Percentiles rank a stretch among this genome's conserved stretches.
These are phyloP conservation scores for Pyrenula massariospora DNA, from an alignment of 495 filamentous ascomycete species.

Conservation along the genomic window DNA sequence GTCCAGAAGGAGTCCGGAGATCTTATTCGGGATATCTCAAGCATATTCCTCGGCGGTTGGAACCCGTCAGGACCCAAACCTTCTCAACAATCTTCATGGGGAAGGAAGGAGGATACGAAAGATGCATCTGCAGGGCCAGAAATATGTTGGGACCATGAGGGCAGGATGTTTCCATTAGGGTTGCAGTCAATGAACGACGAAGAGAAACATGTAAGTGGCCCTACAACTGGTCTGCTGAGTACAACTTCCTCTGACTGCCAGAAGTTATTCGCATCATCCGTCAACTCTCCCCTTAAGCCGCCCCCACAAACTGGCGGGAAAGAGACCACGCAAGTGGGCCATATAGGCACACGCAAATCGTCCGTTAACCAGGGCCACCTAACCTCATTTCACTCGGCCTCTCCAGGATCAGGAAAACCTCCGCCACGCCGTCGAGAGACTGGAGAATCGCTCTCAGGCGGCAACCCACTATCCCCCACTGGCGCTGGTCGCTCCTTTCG, in stretches of 20 bases:
- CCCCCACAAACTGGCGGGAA: conserved; percentile 61
- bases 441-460: conserved; percentile 49
- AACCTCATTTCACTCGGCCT: conserved; percentile 32
- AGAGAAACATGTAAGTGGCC: conserved; percentile 63
- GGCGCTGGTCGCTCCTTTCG: conserved; percentile 40
- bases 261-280: conserved; percentile 67
- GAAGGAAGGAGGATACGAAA: conserved; percentile 57
- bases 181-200: conserved; percentile 67
- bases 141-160: conserved; percentile 80
- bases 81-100: conserved; percentile 55
- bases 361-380: conserved; percentile 44
- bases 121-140: conserved; percentile 57
- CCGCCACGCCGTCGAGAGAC: conserved; percentile 73
- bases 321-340: conserved; percentile 43
- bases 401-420: conserved; percentile 58
- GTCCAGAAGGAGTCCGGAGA: conserved; percentile 42
- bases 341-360: conserved; percentile 54
- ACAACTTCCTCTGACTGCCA: background rate
- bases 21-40: conserved; percentile 50
- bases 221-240: conserved; percentile 4
- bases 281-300: conserved; percentile 88
- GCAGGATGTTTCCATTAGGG: conserved; percentile 58
- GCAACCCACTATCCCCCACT: conserved; percentile 46
- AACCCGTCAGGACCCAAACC: conserved; percentile 58
- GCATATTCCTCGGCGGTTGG: conserved; percentile 67